Evolutionary conservation across 2,329 filamentous ascomycete genomes (phyloP), one percentile per base, ranked within the genome.

Genomic region (Aspergillus proliferans): DNA sequence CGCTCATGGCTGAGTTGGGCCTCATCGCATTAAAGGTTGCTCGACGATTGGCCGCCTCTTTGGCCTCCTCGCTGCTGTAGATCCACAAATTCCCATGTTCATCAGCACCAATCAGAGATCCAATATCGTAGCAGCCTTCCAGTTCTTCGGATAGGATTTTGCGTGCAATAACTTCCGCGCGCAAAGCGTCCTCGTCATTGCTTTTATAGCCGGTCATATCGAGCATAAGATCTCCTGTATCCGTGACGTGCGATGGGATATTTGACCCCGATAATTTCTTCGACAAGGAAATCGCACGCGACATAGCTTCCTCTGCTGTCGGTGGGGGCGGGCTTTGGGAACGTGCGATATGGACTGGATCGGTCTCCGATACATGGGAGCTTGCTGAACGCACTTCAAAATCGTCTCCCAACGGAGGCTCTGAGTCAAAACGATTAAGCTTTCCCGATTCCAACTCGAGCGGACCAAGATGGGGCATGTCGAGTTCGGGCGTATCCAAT

Each of bases 71-170:
- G 60, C 91, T 97, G 71, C 90, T 93, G 73, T 98, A 98, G 57
- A 98, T 97, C 92, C 93, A 97, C n/a, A 98, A 77, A 61, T 98
- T 98, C 6, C 93, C 93, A 51, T 93, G 84, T 63, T 95, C 90
- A 64, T 98, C 93, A 41, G 93, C 92, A 10, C 91, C 93, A 59
- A 98, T 95, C 26, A 98, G 77, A 2, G 92, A 86, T 5, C 93
- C 93, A 59, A 98, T 95, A 65, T 98, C 93, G 67, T 96, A 96
- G 64, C 92, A 90, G 19, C 91, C 93, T 61, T 95, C 88, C 12
- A 97, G 73, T 70, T 97, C 92, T 64, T 98, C 90, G 0, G 90
- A 85, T 10, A 98, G 79, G 45, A 98, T 89, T 66, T 92, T 93
- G 19, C 93, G 83, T 4, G 93, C 93, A 52, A 97, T 80, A n/a